These are phyloP conservation scores for Pyrenula aspistea DNA, from an alignment of 495 filamentous ascomycete genomes.

Conservation along the genomic window DNA sequence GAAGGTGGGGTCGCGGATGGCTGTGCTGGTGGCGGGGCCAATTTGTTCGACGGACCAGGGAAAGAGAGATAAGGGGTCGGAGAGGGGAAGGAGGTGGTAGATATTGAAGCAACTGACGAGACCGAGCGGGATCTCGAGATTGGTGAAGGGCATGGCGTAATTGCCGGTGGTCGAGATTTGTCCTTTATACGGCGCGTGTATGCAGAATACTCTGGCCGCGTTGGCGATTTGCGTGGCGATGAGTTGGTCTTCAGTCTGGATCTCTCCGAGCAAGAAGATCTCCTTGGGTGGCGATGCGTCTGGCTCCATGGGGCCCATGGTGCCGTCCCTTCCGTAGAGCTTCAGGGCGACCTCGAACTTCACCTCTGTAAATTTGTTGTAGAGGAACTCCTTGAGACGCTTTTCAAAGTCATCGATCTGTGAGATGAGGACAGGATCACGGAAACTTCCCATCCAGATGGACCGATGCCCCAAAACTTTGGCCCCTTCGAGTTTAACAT, in stretches of 20 bases:
- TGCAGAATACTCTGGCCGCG: conserved; percentile 19
- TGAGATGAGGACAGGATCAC: conserved; percentile 32
- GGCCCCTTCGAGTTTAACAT: conserved; percentile 34
- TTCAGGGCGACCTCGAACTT: too few relatives aligned
- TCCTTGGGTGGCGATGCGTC: conserved; percentile 9
- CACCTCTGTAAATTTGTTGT: conserved; percentile 11
- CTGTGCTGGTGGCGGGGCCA: background rate
- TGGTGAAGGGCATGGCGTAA: conserved; percentile 26
- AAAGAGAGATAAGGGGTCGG: conserved; percentile 14
- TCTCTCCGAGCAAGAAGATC: conserved; percentile 29
- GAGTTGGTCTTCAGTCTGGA: conserved; percentile 25
- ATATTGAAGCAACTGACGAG: conserved; percentile 28
- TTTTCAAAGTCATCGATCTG: conserved; percentile 23
- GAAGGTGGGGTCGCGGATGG: conserved; percentile 1
- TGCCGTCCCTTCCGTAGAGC: conserved; percentile 26
- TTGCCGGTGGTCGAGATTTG: conserved; percentile 34
- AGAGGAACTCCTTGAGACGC: conserved; percentile 14
- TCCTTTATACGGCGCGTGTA: conserved; percentile 29
- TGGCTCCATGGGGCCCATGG: conserved; percentile 8
- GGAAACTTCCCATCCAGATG: conserved; percentile 30
- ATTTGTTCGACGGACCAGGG: background rate
- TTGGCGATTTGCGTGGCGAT: conserved; percentile 23
- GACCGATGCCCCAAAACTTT: conserved; percentile 25
- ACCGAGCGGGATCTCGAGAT: conserved; percentile 23
- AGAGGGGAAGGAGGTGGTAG: conserved; percentile 32